Evolutionary conservation across 805 yeast species (phyloP), one percentile per base, ranked within the genome.

Genomic region (Starmerella davenportii): DNA sequence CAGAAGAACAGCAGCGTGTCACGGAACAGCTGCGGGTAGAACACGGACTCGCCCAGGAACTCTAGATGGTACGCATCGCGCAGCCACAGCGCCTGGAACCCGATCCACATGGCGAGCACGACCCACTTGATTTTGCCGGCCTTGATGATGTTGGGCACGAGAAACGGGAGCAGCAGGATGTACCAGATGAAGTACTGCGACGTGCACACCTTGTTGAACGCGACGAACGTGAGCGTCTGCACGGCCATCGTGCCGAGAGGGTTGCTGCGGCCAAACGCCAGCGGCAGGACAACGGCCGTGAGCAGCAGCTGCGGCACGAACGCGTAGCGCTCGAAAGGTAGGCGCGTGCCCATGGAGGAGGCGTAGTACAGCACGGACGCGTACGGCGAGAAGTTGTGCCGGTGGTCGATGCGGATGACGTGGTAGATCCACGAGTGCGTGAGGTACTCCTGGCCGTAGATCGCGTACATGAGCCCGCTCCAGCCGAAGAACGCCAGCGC

Each of bases 141-240:
- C 1, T 67, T 46, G 2, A 50, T 54, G 0, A 81, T 63, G 7
- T 59, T 53, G 2, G 75, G 62, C 5, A 82, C 54, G 50, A 63
- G 76, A 39, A 79, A 70, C 2, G 98, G 96, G 32, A 87, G 56
- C 46, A 85, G 72, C 13, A 84, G 79, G 49, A 90, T 60, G 52
- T 78, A 90, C 98, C 98, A 90, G 44, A 87, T 72, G 58, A 90
- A 90, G 58, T 90, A 90, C 60, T 90, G 98, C 1, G 95, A 81
- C 0, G 98, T 90, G 51, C 82, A 75, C 18, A 79, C 90, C 57
- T 79, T 79, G 59, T 79, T 79, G 58, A 70, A 78, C 1, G 80
- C 63, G 15, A 79, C 84, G 57, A 79, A 79, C n/a, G 74, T 64
- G 50, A 77, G 69, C 0, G 92, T 79, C 54, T 79, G 90, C 11